Evolutionary conservation across 2,329 filamentous ascomycete genomes (phyloP), one percentile per base, ranked within the genome.

Genomic region (Cordyceps tenuipes): DNA sequence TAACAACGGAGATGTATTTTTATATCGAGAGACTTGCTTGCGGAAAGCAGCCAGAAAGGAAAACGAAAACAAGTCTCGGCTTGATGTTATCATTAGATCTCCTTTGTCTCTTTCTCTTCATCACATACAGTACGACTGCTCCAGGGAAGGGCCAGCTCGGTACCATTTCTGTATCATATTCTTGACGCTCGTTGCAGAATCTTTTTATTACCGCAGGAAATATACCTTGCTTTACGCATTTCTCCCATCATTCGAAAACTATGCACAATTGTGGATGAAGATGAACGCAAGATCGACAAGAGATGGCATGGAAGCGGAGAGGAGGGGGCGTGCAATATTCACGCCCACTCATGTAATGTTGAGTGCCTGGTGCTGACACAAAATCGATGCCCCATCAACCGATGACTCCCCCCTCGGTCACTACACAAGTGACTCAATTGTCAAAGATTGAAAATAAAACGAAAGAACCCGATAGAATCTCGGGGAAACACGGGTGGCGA

Each of bases 131-230:
- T 48, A 59, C 57, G 49, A 59, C 49, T 59, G 44, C 34, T 17
- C 13, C 5, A 49, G 29, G 21, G 9, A 36, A 29, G 13, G n/a
- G 43, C 34, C 50, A 60, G 57, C 15, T 60, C 57, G 57, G 57
- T 34, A 43, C 23, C 39, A 43, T 26, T 23, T 34, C 21, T 47
- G 41, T 47, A 59, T 53, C 23, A 46, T 66, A 70, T 70, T 70
- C 68, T 68, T 62, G 57, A 68, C 66, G 61, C 64, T 70, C 64
- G 53, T 63, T 68, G 61, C 49, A 58, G 39, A 44, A 60, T 21
- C 34, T 23, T 59, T 62, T 62, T 55, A 52, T 63, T 62, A 29
- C 57, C 50, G 55, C 47, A 62, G 50, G 54, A 52, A 43, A 50
- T 17, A 23, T 17, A 55, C 21, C 19, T 10, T 39, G 9, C 5